These are phyloP conservation scores for Penicillium sp. DNA, from an alignment of 2,329 filamentous ascomycete genomes.

Conservation along the genomic window DNA sequence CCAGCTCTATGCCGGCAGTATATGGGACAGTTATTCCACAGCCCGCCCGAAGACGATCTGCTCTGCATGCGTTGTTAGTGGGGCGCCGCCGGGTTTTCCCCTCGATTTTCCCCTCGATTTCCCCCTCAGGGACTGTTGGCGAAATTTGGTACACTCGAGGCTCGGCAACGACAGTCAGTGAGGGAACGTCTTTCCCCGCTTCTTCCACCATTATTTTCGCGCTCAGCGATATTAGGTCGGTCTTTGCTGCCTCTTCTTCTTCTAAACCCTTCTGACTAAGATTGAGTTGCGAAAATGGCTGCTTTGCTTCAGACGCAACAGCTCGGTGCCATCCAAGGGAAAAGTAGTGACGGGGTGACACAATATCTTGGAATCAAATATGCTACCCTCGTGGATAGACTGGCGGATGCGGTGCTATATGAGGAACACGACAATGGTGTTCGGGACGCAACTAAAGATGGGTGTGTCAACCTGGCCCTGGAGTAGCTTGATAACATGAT, in stretches of 20 bases:
- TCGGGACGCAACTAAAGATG: slow-evolving; percentile 42
- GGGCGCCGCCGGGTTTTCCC: slow-evolving; percentile 4
- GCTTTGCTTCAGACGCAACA: slow-evolving; percentile 29
- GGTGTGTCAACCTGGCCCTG: slow-evolving; percentile 27
- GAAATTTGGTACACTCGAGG: neutral
- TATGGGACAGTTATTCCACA: neutral
- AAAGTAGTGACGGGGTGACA: slow-evolving; percentile 30
- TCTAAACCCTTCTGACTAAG: neutral
- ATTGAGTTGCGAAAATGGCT: slow-evolving; percentile 10
- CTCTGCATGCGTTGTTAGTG: neutral
- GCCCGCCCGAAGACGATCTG: neutral
- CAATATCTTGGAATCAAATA: slow-evolving; percentile 47
- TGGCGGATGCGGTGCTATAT: slow-evolving; percentile 41
- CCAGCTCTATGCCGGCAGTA: neutral
- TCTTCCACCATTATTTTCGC: neutral
- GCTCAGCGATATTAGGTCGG: neutral
- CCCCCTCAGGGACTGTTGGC: neutral
- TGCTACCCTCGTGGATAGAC: slow-evolving; percentile 38
- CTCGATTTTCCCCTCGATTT: neutral
- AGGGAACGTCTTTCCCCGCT: neutral
- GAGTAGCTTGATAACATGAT: neutral
- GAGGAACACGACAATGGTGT: slow-evolving; percentile 29
- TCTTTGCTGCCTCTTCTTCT: neutral
- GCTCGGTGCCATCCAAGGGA: slow-evolving; percentile 37
- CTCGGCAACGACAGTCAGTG: neutral